Percentiles rank a stretch among this genome's conserved stretches.
phyloP scores from a whole-genome alignment of 495 filamentous ascomycete genomes.

The Hypoxylon intermedium region DNA sequence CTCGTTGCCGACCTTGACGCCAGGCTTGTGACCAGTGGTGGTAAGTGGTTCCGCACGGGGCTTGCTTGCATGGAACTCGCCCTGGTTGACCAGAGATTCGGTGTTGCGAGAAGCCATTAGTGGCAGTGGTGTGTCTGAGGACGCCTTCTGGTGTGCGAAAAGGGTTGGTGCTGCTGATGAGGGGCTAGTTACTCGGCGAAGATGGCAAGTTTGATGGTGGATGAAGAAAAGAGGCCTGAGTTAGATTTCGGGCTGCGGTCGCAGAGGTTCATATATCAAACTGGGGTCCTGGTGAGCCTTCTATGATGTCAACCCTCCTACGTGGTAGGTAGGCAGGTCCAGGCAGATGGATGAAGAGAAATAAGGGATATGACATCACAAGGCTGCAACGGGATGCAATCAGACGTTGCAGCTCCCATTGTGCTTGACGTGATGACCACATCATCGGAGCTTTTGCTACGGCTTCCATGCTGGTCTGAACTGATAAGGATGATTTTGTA shows the following conservation, averaged over 20 bases:
- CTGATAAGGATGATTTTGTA: no score
- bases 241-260: neutral
- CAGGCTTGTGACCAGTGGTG: conserved; percentile 68
- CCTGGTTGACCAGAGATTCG: conserved; percentile 61
- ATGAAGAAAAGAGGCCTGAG: neutral
- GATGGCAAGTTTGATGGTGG: neutral
- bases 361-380: conserved; percentile 10
- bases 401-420: neutral
- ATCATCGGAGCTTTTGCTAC: conserved; percentile 15
- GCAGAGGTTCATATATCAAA: conserved; percentile 20
- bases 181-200: no score
- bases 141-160: no score
- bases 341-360: neutral
- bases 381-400: conserved; percentile 2
- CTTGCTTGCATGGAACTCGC: conserved; percentile 62
- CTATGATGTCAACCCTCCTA: conserved; percentile 22
- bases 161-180: no score
- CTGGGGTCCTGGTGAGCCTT: neutral
- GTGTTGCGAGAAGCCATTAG: conserved; percentile 52
- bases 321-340: neutral
- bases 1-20: conserved; percentile 66
- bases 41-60: conserved; percentile 59
- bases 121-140: no score
- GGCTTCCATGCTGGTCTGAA: neutral
- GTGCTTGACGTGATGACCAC: conserved; percentile 22